Evolutionary conservation across 108 stramenopile genomes (phyloP), one percentile per base, ranked within the genome.

Genomic region (Pseudonitzschia delicatissima): DNA sequence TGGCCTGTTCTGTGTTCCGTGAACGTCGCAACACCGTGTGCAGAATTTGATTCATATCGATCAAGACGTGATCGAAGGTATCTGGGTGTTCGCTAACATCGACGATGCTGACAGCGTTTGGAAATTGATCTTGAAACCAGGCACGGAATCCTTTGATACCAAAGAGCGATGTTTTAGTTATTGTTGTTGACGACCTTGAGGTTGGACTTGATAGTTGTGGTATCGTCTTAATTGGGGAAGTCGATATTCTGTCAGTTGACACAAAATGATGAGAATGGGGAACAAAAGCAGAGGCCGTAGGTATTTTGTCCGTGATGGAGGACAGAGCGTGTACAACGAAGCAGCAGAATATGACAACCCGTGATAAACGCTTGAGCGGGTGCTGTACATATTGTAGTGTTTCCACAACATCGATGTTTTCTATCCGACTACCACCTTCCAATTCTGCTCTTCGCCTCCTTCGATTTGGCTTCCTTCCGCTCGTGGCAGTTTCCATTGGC

Each of bases 21-120:
- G 40, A 57, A 34, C 83, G 69, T 11, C 91, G 72, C 32, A 91
- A 9, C 1, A 73, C 57, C 15, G 79, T 62, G 53, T 95, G 94
- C 13, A 95, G 49, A n/a, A 91, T 72, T 50, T 95, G 94, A 77
- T 95, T 95, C 62, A 87, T 82, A 67, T 95, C 94, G 0, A 95
- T 75, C 40, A 95, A 70, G 0, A 95, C 91, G 55, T 95, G 94
- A 79, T 95, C 91, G 68, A 87, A 95, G 6, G 57, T 59, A 32
- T 91, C 84, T 15, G 62, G 57, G 39, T 71, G 57, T 25, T 34
- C 50, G 27, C 33, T 35, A 23, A 45, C n/a, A 31, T 60, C 45
- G 8, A 94, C 70, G 4, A 65, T 64, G 2, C 32, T 15, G 26
- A 87, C 73, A 0, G 93, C 81, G 26, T 82, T 68, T 15, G 93